Conservation (phyloP, 495 filamentous ascomycete genomes). For the Cercophora newfieldiana region DNA sequence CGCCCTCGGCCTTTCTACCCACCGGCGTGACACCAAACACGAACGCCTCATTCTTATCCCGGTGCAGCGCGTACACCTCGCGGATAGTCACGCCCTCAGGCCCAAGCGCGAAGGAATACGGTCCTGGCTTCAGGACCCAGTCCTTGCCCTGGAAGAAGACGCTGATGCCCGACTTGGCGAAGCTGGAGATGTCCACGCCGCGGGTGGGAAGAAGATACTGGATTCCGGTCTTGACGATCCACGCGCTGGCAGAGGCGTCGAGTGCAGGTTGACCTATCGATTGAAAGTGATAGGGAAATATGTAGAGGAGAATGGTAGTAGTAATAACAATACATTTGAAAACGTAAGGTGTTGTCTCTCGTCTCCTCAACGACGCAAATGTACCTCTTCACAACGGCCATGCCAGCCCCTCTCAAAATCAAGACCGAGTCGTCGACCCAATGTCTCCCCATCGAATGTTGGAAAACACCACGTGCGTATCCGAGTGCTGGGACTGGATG, state of each 20-base stretch:
- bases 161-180: neutral
- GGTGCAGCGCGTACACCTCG: neutral
- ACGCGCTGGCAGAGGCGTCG: neutral
- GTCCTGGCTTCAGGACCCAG: neutral
- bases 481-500: slow-evolving; percentile 48
- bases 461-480: slow-evolving; percentile 59
- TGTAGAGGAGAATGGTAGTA: no score
- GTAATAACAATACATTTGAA: no score
- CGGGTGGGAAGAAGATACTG: neutral
- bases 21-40: neutral
- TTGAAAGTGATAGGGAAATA: no score
- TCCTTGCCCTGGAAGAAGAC: no score
- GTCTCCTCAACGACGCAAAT: neutral
- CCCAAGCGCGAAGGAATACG: neutral
- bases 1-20: neutral
- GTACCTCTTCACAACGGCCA: no score
- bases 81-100: neutral
- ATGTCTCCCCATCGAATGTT: slow-evolving; percentile 69
- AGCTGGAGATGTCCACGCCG: neutral
- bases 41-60: neutral
- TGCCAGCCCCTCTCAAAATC: no score
- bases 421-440: slow-evolving; percentile 44
- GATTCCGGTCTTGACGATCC: neutral
- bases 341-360: no score
- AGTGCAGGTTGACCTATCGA: no score